These are phyloP conservation scores for Penicillium crustosum DNA, from an alignment of 2,329 filamentous ascomycete genomes.

Conservation along the genomic window DNA sequence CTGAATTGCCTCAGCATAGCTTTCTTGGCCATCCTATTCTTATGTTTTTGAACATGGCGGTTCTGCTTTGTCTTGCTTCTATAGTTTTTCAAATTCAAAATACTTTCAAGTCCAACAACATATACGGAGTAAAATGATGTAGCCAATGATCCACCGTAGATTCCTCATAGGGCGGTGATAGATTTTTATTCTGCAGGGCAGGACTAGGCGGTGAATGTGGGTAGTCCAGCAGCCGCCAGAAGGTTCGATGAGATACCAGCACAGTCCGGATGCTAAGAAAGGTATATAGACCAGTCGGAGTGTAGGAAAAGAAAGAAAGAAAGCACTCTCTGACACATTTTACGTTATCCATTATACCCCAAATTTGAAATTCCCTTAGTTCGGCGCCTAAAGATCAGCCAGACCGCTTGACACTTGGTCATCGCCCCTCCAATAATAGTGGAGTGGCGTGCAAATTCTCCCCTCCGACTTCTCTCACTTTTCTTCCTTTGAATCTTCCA, in stretches of 20 bases:
- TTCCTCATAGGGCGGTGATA: constrained; percentile 3
- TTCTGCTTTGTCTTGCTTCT: neutral
- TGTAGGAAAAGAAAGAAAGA: neutral
- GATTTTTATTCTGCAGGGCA: constrained; percentile 26
- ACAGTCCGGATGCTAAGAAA: constrained; percentile 13
- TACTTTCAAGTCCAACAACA: neutral
- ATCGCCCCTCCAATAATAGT: constrained; percentile 37
- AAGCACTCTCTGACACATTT: constrained; percentile 1
- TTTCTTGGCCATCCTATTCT: neutral
- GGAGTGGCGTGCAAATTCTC: constrained; percentile 43
- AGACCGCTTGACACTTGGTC: constrained; percentile 30
- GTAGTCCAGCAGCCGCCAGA: constrained; percentile 38
- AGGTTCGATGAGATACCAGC: constrained; percentile 37
- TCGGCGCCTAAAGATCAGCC: constrained; percentile 11
- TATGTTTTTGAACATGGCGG: neutral
- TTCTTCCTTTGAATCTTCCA: constrained; percentile 22
- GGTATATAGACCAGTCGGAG: constrained; percentile 15
- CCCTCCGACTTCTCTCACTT: constrained; percentile 29
- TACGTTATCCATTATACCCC: neutral
- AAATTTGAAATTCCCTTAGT: constrained; percentile 3
- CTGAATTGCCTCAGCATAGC: neutral
- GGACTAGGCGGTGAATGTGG: constrained; percentile 28
- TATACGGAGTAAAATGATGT: neutral
- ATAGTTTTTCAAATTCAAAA: neutral
- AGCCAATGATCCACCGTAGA: neutral